Conservation (phyloP, 2,329 filamentous ascomycete species). For the Botrytis deweyae region DNA sequence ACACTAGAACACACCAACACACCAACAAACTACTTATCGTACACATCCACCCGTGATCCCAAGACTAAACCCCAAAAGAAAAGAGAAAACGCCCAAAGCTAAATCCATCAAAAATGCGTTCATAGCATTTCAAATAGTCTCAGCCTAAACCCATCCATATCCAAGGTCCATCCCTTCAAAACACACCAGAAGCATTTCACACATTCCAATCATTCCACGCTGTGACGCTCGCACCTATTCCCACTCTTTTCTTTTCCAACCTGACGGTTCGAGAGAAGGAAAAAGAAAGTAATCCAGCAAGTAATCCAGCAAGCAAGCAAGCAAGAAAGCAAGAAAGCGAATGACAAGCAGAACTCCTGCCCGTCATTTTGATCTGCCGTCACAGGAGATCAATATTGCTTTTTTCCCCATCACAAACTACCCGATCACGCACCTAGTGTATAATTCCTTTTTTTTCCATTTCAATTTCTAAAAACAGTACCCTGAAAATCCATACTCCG, state of each 20-base stretch:
- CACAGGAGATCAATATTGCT: neutral
- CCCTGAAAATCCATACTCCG: neutral
- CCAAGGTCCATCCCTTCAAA: neutral
- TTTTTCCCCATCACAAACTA: neutral
- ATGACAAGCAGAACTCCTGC: neutral
- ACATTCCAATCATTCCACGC: neutral
- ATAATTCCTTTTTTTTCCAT: neutral
- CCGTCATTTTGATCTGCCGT: neutral
- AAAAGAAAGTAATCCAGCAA: neutral
- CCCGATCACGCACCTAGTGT: neutral
- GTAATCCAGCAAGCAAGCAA: neutral
- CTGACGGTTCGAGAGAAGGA: neutral
- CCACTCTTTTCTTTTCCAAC: neutral
- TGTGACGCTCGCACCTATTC: neutral
- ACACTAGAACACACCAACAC: neutral
- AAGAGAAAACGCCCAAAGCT: neutral
- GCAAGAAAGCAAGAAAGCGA: neutral
- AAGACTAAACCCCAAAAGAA: neutral
- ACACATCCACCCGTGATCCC: neutral
- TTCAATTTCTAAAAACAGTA: neutral
- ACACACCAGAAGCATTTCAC: neutral
- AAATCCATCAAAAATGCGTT: neutral
- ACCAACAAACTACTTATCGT: neutral
- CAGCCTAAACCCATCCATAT: neutral
- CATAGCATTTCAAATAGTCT: constrained; percentile 3